Evolutionary conservation across 768 basidiomycete species (phyloP).

Genomic region (Pisolithus tinctorius): DNA sequence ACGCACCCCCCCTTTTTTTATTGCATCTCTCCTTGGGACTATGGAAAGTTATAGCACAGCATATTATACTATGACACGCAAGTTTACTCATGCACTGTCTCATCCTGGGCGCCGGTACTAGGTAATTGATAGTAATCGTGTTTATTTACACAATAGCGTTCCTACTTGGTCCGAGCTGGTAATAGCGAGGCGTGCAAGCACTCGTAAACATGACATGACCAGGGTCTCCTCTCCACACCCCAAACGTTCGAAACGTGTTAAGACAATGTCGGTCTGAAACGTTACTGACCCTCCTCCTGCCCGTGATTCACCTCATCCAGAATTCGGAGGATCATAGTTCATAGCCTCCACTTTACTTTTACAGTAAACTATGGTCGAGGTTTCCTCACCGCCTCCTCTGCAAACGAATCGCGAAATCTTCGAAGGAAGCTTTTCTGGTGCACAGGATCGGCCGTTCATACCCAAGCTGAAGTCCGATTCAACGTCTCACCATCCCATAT

Average conservation of each 20-base stretch:
- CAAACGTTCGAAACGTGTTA: conserved; percentile 9
- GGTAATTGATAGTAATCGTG: not conserved
- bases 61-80: conserved; percentile 10
- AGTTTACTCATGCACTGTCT: conserved; percentile 2
- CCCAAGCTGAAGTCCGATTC: conserved; percentile 55
- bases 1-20: conserved; percentile 4
- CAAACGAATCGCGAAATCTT: conserved; percentile 45
- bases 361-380: conserved; percentile 10
- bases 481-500: conserved; percentile 32
- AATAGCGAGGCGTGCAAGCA: conserved; percentile 19
- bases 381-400: conserved; percentile 14
- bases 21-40: conserved; percentile 15
- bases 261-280: conserved; percentile 25
- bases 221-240: conserved; percentile 5
- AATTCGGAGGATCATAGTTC: conserved; percentile 9
- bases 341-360: conserved; percentile 15
- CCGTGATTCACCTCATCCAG: conserved; percentile 7
- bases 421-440: conserved; percentile 46
- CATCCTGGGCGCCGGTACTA: not conserved
- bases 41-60: conserved; percentile 10
- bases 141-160: not conserved
- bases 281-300: conserved; percentile 1
- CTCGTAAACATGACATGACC: conserved; percentile 19
- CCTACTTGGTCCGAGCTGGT: not conserved
- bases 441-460: conserved; percentile 49